Conservation (phyloP, 768 basidiomycete genomes). For the Lyophyllum atratum region DNA sequence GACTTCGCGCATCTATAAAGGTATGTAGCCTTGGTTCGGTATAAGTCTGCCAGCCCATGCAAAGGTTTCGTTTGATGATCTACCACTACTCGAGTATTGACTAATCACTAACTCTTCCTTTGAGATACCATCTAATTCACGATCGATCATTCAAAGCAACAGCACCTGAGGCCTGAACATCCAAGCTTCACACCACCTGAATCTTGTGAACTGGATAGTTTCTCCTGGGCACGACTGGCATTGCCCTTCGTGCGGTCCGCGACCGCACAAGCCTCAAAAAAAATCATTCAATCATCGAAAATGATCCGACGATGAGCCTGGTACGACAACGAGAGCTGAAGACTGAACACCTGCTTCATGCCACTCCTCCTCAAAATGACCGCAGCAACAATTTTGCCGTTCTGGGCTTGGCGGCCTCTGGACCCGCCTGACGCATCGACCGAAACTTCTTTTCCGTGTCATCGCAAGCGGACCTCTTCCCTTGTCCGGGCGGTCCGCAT, state of each 20-base stretch:
- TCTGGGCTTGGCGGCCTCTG: no score
- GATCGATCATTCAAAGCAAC: not conserved
- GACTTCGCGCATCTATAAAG: not conserved
- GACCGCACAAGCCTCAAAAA: constrained; percentile 4
- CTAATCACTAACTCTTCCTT: no score
- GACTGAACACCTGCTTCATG: constrained; percentile 1
- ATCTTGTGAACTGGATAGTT: not conserved
- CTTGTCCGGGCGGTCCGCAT: not conserved
- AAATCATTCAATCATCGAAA: not conserved
- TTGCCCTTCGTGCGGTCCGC: constrained; percentile 10
- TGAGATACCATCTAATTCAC: not conserved
- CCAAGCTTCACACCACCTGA: no score
- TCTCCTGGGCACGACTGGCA: not conserved
- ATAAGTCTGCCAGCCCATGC: no score
- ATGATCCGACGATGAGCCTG: constrained; percentile 17
- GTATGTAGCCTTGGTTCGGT: not conserved
- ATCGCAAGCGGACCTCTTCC: not conserved
- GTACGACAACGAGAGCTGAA: not conserved
- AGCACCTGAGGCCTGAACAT: no score
- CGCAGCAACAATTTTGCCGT: not conserved
- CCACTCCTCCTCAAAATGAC: constrained; percentile 4
- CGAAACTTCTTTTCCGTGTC: not conserved
- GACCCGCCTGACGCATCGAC: not conserved
- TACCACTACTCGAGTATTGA: no score
- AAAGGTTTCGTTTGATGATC: no score